A percentile compares a stretch with the other conserved stretches of the same genome.
phyloP scores from a whole-genome alignment of 2,329 filamentous ascomycete species.

The Leptographium radiaticola region DNA sequence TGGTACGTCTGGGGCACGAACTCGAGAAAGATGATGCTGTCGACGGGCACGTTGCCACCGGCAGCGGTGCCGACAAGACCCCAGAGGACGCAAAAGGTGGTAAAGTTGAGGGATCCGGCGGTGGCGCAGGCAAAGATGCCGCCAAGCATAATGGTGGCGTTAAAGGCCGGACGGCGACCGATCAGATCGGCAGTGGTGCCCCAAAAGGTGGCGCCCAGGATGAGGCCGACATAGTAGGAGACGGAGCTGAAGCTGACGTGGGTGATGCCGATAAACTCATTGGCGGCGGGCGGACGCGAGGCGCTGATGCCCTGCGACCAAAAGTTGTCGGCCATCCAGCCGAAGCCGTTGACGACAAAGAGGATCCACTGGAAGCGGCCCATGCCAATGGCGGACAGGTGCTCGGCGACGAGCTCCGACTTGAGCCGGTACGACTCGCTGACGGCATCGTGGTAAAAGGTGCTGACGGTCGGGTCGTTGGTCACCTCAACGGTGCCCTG shows the following conservation, averaged over 20 bases:
- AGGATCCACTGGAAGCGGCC: conserved; percentile 19
- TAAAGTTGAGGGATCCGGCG: conserved; percentile 45
- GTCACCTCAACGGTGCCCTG: not conserved
- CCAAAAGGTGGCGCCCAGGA: conserved; percentile 32
- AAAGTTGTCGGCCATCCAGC: conserved; percentile 32
- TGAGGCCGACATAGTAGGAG: conserved; percentile 27
- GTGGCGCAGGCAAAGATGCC: conserved; percentile 44
- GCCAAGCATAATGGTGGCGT: conserved; percentile 27
- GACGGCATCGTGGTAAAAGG: conserved; percentile 6
- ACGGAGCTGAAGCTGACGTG: conserved; percentile 20
- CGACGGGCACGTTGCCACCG: conserved; percentile 37
- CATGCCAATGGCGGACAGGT: conserved; percentile 7
- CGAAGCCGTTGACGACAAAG: conserved; percentile 32
- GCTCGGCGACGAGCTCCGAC: conserved; percentile 8
- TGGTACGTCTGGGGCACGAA: conserved; percentile 33
- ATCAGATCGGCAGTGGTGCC: conserved; percentile 18
- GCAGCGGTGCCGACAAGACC: conserved; percentile 31
- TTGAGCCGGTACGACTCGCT: conserved; percentile 9
- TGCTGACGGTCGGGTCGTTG: conserved; percentile 1
- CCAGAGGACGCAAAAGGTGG: conserved; percentile 24
- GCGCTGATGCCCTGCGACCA: conserved; percentile 24
- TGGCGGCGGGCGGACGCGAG: conserved; percentile 18
- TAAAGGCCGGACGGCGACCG: conserved; percentile 29
- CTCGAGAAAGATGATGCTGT: conserved; percentile 38
- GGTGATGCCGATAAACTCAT: conserved; percentile 18